Evolutionary conservation across 78 protist species (phyloP).

Genomic region (Dictyostelium discoideum): DNA sequence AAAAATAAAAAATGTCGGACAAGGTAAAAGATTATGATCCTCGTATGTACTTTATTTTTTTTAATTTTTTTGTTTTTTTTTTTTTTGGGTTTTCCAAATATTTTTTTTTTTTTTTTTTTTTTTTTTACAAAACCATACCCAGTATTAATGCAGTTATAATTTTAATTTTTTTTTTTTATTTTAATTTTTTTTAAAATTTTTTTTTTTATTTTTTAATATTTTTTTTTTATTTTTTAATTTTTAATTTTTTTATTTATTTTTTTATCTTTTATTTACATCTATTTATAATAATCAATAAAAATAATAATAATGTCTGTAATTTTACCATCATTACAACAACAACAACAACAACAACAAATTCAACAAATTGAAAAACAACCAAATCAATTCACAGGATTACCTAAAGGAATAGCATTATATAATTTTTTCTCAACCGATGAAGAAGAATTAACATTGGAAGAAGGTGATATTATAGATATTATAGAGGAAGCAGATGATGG

Average conservation of each 20-base stretch:
- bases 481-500: conserved; percentile 66
- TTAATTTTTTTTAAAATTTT: no score
- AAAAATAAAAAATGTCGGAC: neutral
- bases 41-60: neutral
- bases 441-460: conserved; percentile 57
- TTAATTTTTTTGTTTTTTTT: no score
- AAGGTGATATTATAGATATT: conserved; percentile 65
- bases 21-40: neutral
- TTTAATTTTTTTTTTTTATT: no score
- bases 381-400: neutral
- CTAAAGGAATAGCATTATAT: conserved; percentile 54
- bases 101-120: no score
- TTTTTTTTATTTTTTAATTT: no score
- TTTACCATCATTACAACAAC: neutral
- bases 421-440: conserved; percentile 56
- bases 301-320: neutral
- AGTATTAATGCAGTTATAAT: no score
- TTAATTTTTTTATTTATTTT: no score
- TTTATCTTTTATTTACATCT: neutral
- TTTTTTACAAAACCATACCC: neutral
- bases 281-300: no score
- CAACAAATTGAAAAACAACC: neutral
- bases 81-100: no score
- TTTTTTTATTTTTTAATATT: no score
- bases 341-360: neutral